Percentiles rank a stretch among this genome's conserved stretches.
These are phyloP conservation scores for Ogataea pini DNA, from an alignment of 805 yeast genomes.

Conservation along the genomic window DNA sequence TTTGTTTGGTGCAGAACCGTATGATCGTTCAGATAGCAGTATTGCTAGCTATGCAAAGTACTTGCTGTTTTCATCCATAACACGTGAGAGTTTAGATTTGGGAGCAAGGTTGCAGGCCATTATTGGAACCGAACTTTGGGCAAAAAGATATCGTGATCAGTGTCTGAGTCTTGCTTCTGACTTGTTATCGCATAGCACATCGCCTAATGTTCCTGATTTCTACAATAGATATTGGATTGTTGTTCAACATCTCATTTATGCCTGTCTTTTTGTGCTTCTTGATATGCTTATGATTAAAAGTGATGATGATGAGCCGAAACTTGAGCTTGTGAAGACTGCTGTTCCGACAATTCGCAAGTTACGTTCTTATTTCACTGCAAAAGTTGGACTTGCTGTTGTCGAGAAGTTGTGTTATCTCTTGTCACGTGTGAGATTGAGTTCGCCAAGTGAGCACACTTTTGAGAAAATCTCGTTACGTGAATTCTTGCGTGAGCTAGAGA, in stretches of 20 bases:
- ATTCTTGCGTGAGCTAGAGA: slow-evolving; percentile 22
- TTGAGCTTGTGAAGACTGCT: slow-evolving; percentile 20
- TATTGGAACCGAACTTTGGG: slow-evolving; percentile 26
- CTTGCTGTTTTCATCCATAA: slow-evolving; percentile 26
- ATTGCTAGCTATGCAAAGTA: slow-evolving; percentile 24
- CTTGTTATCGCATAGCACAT: slow-evolving; percentile 24
- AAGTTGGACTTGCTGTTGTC: slow-evolving; percentile 30
- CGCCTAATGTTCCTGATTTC: slow-evolving; percentile 19
- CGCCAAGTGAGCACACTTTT: slow-evolving; percentile 12
- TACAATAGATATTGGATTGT: slow-evolving; percentile 31
- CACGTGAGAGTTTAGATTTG: slow-evolving; percentile 26
- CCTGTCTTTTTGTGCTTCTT: slow-evolving; percentile 28
- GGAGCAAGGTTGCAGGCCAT: slow-evolving; percentile 25
- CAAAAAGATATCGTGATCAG: slow-evolving; percentile 19
- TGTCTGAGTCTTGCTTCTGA: slow-evolving; percentile 22
- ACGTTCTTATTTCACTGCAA: slow-evolving; percentile 26
- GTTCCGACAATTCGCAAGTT: slow-evolving; percentile 22
- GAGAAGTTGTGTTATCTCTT: slow-evolving; percentile 28
- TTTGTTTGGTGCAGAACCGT: slow-evolving; percentile 12
- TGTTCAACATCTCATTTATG: slow-evolving; percentile 29
- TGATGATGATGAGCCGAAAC: slow-evolving; percentile 22
- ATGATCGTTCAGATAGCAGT: slow-evolving; percentile 6
- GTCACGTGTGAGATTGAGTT: slow-evolving; percentile 18
- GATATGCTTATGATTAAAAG: slow-evolving; percentile 30
- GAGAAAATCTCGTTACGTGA: slow-evolving; percentile 24